These are phyloP conservation scores for Sherardia arvensis DNA, from an alignment of 257 asterid species.

Conservation along the genomic window DNA sequence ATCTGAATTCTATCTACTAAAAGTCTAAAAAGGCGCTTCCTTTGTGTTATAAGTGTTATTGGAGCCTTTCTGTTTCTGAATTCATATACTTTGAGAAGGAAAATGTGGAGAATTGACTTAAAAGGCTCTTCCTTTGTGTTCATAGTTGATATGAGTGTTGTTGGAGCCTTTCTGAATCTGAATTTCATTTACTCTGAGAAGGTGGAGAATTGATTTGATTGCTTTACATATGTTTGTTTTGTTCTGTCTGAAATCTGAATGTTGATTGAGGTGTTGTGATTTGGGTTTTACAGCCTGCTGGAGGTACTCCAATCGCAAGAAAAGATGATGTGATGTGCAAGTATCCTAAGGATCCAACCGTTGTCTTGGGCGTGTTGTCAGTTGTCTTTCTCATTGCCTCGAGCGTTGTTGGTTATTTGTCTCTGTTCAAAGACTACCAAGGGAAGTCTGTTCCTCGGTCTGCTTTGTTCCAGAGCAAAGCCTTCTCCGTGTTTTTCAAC, in stretches of 20 bases:
- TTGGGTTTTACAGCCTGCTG: constrained; percentile 49
- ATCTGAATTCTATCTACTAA: too few relatives aligned
- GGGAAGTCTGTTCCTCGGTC: constrained; percentile 68
- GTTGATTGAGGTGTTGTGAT: not conserved
- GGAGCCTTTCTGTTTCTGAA: not conserved
- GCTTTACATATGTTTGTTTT: not conserved
- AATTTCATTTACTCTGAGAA: not conserved
- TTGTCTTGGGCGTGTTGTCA: constrained; percentile 58
- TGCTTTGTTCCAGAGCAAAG: constrained; percentile 49
- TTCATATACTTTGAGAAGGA: too few relatives aligned
- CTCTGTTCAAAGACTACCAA: constrained; percentile 67
- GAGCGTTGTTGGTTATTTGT: constrained; percentile 40
- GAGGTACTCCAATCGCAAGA: constrained; percentile 52
- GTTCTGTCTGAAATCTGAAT: constrained; percentile 2
- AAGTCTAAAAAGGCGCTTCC: not conserved
- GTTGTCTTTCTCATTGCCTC: constrained; percentile 47
- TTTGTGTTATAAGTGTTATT: not conserved
- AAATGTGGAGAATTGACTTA: not conserved
- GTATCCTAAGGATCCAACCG: constrained; percentile 63
- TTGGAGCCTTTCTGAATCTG: too few relatives aligned
- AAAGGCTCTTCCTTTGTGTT: not conserved
- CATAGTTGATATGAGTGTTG: too few relatives aligned
- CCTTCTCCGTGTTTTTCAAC: constrained; percentile 51
- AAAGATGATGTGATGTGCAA: constrained; percentile 59
- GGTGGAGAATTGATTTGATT: not conserved